Base-by-base conservation (phyloP, 169 alveolate genomes). In the Plasmodium vivax region DNA sequence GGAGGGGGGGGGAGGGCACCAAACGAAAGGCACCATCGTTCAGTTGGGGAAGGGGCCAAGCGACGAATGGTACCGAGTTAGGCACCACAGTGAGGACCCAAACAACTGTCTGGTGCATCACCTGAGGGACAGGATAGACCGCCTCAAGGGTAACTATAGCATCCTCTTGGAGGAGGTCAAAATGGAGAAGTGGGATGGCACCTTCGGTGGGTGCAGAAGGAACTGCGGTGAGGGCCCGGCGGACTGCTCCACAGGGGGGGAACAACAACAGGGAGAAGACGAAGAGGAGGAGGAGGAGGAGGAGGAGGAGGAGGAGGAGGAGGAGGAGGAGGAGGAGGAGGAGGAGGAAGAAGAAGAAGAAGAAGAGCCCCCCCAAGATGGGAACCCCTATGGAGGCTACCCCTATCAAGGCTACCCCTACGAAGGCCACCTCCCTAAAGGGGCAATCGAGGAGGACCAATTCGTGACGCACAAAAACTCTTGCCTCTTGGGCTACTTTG, bases 401-500 rank as follows among this genome's bases (percentile, higher is more conserved):
- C 27, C 27, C 27, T 23, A 23, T 23, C 27, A 23, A 23, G 27
- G 41, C 4, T 36, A 16, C 36, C 51, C n/a, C 9, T 6, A 71
- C 41, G 77, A 43, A 10, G 19, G 77, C 2, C 12, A 47, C 32
- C 51, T 62, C 5, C 5, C 83, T 5, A 84, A 84, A 30, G 68
- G 54, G 6, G 14, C 9, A 41, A 19, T 71, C 30, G 82, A 85
- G 54, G 45, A 85, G 3, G 85, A 85, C 68, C 87, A 85, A 19
- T 85, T 85, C 62, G 41, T 85, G 38, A 85, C 23, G n/a, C 80
- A 51, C 34, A 75, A 51, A 27, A 68, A 74, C 32, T 74, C 87
- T 19, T 85, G 93, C 27, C 68, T 85, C 7, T 16, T 47, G 47
- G 96, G 97, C 2, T 95, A 90, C 68, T 87, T 91, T 68, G 97